phyloP scores from a whole-genome alignment of 2,329 filamentous ascomycete species.

The Fusarium pseudoanthophilum region DNA sequence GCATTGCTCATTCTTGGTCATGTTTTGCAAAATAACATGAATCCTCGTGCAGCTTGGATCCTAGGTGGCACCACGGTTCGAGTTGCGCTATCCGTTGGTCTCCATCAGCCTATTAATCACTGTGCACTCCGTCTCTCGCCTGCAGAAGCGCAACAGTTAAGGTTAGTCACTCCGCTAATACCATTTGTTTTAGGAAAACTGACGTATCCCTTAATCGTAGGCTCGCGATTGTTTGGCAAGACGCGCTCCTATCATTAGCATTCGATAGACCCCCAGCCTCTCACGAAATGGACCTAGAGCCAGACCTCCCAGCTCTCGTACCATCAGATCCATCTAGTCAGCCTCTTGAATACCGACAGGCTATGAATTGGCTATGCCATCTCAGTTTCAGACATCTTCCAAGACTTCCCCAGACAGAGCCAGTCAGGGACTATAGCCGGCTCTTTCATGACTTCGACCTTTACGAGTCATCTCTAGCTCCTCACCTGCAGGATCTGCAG shows the following conservation, averaged over 20 bases:
- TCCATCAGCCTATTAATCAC: constrained; percentile 12
- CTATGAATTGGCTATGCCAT: constrained; percentile 36
- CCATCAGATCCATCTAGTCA: background rate
- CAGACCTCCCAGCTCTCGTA: constrained; percentile 6
- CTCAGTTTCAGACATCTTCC: background rate
- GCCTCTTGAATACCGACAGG: constrained; percentile 16
- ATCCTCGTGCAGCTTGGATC: constrained; percentile 34
- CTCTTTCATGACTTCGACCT: constrained; percentile 7
- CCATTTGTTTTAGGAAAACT: background rate
- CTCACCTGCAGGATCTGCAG: background rate
- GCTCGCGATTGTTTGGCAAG: constrained; percentile 35
- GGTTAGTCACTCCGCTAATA: background rate
- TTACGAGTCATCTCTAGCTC: constrained; percentile 1
- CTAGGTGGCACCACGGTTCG: constrained; percentile 31
- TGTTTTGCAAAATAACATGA: constrained; percentile 36
- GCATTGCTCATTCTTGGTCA: constrained; percentile 33
- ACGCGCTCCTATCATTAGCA: constrained; percentile 30
- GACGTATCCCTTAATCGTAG: background rate
- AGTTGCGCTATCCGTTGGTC: constrained; percentile 23
- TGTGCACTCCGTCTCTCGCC: background rate
- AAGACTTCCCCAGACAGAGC: background rate
- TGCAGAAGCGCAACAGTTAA: constrained; percentile 13
- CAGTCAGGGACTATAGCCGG: background rate
- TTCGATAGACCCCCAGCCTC: constrained; percentile 30
- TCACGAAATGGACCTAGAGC: constrained; percentile 18